A percentile compares a stretch with the other conserved stretches of the same genome.
These are phyloP conservation scores for Malus hybrid DNA, from an alignment of 331 rosid species.

Conservation along the genomic window DNA sequence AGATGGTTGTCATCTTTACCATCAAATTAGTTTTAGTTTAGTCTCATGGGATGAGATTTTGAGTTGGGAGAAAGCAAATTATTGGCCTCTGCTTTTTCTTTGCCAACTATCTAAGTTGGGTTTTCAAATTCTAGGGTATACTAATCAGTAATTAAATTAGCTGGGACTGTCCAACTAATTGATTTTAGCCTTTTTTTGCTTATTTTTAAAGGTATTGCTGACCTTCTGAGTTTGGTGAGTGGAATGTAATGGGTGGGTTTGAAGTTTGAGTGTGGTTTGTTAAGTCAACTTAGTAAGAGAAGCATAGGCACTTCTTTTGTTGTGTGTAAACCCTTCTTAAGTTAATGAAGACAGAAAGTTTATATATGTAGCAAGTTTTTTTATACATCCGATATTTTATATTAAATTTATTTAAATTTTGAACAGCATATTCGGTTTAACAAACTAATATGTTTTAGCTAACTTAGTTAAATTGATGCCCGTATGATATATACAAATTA, in stretches of 20 bases:
- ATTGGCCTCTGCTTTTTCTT: constrained; percentile 7
- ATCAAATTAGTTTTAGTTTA: background rate
- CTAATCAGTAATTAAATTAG: constrained; percentile 31
- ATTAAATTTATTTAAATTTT: no score
- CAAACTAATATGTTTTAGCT: no score
- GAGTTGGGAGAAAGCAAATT: constrained; percentile 28
- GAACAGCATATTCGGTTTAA: no score
- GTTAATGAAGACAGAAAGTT: background rate
- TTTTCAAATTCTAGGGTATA: constrained; percentile 39
- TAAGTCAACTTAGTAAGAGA: constrained; percentile 25
- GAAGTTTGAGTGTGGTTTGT: constrained; percentile 24
- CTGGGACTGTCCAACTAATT: constrained; percentile 37
- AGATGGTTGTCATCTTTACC: background rate
- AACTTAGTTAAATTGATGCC: no score
- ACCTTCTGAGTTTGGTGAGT: constrained; percentile 52
- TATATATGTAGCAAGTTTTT: background rate
- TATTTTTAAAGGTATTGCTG: constrained; percentile 20
- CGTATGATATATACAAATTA: no score
- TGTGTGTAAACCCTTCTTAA: constrained; percentile 17
- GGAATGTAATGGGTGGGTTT: constrained; percentile 43
- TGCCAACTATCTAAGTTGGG: constrained; percentile 21
- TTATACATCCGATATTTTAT: background rate
- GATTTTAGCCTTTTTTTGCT: constrained; percentile 12
- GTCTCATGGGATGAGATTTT: constrained; percentile 23
- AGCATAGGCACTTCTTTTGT: constrained; percentile 19